Evolutionary conservation across 495 filamentous ascomycete species (phyloP), one percentile per base, ranked within the genome.

Genomic region (Penicillium roqueforti): DNA sequence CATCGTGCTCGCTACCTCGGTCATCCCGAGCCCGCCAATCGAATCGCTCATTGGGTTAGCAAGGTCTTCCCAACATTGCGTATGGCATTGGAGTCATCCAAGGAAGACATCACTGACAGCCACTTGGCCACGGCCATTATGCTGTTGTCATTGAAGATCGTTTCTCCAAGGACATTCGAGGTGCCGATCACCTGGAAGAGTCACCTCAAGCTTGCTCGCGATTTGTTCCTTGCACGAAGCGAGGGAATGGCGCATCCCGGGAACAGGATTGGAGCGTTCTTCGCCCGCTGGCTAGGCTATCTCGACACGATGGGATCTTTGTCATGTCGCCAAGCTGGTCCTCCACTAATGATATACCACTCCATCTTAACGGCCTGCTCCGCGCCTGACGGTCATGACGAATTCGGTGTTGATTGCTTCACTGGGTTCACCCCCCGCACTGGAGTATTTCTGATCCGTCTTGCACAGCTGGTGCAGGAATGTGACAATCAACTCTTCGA

Each of bases 261-360:
- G 26, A 87, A 92, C 63, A 82, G 79, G 23, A 81, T 87, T 19
- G 87, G 85, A 16, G 87, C 84, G 40, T 93, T 95, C 65, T 80
- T 95, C n/a, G 82, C 80, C 37, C 84, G 88, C 32, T 95, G 90
- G 90, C 86, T 92, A 57, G 85, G 86, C 8, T 95, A 95, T 67
- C 77, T 95, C 22, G 90, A 95, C 62, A 83, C 92, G 6, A 74
- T 95, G 38, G 90, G 89, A 23, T 80, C 80, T 50, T 76, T 95
- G 4, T 89, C 84, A 47, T 89, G 90, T 41, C 80, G 84, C 50
- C 78, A 82, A 58, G 83, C 76, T 32, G 79, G 80, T 14, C 71
- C 69, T 6, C 82, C 83, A 11, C 69, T 87, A 22, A 62, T 72
- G 59, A 57, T 72, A 42, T 84, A 86, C 60, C 79, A 78, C 72